Evolutionary conservation across 768 basidiomycete species (phyloP).

Genomic region (Pseudohyphozyma bogoriensis): DNA sequence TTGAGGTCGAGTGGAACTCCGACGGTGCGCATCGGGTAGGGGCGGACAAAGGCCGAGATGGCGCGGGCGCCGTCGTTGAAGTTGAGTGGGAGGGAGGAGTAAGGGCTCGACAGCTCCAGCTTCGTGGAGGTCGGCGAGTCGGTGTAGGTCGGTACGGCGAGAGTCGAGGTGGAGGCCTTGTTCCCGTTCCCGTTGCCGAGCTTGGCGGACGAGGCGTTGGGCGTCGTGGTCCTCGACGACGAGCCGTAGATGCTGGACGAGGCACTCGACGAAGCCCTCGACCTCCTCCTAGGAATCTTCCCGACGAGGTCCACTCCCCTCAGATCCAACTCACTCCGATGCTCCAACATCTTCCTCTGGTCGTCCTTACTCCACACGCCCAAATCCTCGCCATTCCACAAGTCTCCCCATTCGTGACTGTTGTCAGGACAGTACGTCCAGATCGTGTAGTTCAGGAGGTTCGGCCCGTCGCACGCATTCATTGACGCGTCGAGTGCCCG

Average conservation of each 20-base stretch:
- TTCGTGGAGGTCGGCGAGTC: background rate
- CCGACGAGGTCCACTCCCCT: constrained; percentile 2
- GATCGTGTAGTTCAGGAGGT: constrained; percentile 40
- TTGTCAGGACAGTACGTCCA: constrained; percentile 51
- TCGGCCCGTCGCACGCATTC: constrained; percentile 41
- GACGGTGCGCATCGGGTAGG: constrained; percentile 66
- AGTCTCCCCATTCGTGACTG: constrained; percentile 81
- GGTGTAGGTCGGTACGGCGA: background rate
- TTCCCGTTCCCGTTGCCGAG: background rate
- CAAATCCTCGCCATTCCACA: constrained; percentile 93
- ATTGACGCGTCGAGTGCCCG: constrained; percentile 41
- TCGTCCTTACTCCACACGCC: constrained; percentile 80
- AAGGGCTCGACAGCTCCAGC: background rate
- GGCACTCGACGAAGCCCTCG: background rate
- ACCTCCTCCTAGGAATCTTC: background rate
- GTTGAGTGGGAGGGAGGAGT: constrained; percentile 26
- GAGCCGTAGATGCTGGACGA: background rate
- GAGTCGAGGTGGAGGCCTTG: background rate
- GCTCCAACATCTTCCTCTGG: constrained; percentile 5
- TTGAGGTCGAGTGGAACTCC: constrained; percentile 56
- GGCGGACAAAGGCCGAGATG: constrained; percentile 69
- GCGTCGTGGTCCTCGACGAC: background rate
- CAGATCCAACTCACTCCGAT: background rate
- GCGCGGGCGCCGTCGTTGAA: constrained; percentile 79
- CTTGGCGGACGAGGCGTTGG: background rate